Base-by-base conservation (phyloP, 2,329 filamentous ascomycete species). In the Cladorrhinum sp. region DNA sequence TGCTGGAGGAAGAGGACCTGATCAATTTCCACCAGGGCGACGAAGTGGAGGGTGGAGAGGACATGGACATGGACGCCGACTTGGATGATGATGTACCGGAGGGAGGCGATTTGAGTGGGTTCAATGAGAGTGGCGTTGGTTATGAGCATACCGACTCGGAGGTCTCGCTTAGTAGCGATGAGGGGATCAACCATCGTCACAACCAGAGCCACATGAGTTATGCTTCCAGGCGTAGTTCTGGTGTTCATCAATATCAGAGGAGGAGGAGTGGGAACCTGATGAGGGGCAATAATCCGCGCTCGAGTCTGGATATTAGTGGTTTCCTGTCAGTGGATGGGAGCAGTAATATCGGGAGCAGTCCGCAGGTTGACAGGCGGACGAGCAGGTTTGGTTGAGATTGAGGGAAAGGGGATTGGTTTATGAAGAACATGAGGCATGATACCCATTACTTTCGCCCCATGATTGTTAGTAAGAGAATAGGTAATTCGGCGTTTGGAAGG, bases 71-170 rank as follows among this genome's bases (percentile, higher is more conserved):
- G 83, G 86, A 83, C 55, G 85, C 81, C n/a, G 82, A 92, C 70
- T 78, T 91, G 46, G 89, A 92, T 71, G 87, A 86, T 54, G 87
- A 89, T 62, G 83, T 91, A 36, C 87, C 88, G 20, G 86, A 89
- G 62, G 86, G 81, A 9, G 26, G 16, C 16, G 54, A 46, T 36
- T 16, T 57, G 21, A 57, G 54, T 21, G 54, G 33, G 18, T 55
- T 42, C 26, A 28, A 30, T 21, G 83, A 85, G 68, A 78, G 77
- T 69, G 84, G 80, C 23, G 79, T 79, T n/a, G 80, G 84, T 67
- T 92, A 91, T 76, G 89, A 92, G 76, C 89, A 92, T 71, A 92
- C 89, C 8, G 89, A 92, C 74, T 89, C 88, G 1, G 89, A 91
- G 66, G 87, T 80, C 8, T 86, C 87, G 56, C 66, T 86, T 62